These are phyloP conservation scores for Tetrahymena borealis DNA, from an alignment of 73 alveolate species.

Conservation along the genomic window DNA sequence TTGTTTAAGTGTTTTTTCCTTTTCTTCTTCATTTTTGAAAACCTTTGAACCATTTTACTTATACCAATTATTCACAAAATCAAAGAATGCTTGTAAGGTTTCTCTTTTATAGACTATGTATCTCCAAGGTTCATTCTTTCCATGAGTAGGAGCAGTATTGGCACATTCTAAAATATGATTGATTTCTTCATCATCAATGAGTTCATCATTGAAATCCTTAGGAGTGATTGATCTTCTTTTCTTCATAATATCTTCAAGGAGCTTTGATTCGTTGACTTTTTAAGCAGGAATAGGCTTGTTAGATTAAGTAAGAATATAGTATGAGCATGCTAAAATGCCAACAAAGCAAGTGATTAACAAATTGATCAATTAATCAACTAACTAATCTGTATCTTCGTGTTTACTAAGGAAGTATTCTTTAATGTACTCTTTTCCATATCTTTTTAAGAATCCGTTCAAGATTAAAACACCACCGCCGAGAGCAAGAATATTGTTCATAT, in stretches of 20 bases:
- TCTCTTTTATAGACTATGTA: not conserved
- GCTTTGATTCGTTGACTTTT: not conserved
- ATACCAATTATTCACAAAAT: not conserved
- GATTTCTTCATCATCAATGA: not conserved
- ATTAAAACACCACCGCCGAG: not conserved
- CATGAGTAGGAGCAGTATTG: not conserved
- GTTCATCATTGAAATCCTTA: not conserved
- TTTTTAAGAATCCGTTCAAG: not conserved
- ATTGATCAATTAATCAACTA: not conserved
- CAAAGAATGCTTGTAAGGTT: not conserved
- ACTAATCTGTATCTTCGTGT: not conserved
- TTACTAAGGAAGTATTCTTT: not conserved
- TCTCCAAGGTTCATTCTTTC: not conserved
- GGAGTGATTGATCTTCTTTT: not conserved
- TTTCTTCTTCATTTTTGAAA: not conserved
- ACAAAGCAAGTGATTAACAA: not conserved
- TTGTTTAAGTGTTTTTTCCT: not conserved
- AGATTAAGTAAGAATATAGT: not conserved
- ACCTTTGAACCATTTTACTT: not conserved
- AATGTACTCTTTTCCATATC: not conserved
- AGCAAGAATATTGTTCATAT: not conserved
- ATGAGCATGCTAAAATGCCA: not conserved
- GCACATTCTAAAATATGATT: not conserved
- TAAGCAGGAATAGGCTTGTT: not conserved
- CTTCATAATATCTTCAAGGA: not conserved